Base-by-base conservation (phyloP, 768 basidiomycete species). In the Pulveroboletus sp. region DNA sequence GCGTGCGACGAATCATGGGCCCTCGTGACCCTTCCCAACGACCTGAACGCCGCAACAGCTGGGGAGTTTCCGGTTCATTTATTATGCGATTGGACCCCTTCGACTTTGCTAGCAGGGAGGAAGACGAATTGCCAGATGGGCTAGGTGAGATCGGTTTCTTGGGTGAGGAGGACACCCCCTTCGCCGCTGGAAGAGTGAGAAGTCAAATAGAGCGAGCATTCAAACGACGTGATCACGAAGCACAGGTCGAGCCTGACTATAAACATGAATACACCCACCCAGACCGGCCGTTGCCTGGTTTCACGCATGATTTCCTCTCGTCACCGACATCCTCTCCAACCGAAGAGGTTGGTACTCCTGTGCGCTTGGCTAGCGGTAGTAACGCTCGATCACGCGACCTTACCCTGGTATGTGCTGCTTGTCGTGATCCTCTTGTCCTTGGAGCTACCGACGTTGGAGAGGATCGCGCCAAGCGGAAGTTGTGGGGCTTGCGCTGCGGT, bases 401-500 rank as follows among this genome's bases (percentile, higher is more conserved):
- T 24, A 65, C 78, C 10, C 76, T 90, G 13, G 79, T 84, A 13
- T 90, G 89, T 55, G 84, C 83, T 13, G 70, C 68, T 9, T 91
- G 89, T 53, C 67, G 76, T 21, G 82, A 83, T 51, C 83, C 84
- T 0, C 74, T 90, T 5, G 65, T 84, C 9, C 70, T 84, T 27
- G 70, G 75, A 32, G 73, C 76, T 41, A 71, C 72, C 2, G 76
- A 74, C 11, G 70, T 80, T n/a, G 68, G 71, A 14, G 68, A 73
- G 39, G 81, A 79, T 32, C 71, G 69, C 36, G 69, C 69, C 36
- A 67, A 66, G 33, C 70, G 74, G 46, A 75, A 78, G 38, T 68
- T 90, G 8, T 90, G 86, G 88, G 81, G 77, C 2, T 67, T 91
- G 52, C 72, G 84, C 36, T 91, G 88, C 46, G 88, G 88, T 0